phyloP scores from a whole-genome alignment of 768 basidiomycete species.

The Mycena galopus region DNA sequence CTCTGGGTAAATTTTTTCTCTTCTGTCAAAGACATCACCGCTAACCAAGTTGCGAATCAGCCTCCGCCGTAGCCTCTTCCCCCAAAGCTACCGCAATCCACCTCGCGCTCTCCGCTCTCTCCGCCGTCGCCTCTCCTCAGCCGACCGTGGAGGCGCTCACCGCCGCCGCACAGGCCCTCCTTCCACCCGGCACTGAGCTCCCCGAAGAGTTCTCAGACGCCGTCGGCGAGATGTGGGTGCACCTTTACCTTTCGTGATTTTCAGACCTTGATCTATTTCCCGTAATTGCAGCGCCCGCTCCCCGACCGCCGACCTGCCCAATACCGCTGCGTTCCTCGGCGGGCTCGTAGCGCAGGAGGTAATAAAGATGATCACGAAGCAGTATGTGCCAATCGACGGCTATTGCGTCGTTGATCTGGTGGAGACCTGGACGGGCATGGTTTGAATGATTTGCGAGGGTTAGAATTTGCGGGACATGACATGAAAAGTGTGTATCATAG shows the following conservation, averaged over 20 bases:
- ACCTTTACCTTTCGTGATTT: constrained; percentile 1
- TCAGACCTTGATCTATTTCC: background rate
- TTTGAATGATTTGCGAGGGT: constrained; percentile 39
- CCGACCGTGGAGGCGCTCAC: constrained; percentile 68
- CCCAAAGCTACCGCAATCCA: constrained; percentile 78
- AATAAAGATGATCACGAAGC: constrained; percentile 96
- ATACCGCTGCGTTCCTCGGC: constrained; percentile 93
- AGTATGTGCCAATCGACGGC: constrained; percentile 93
- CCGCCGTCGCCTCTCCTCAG: constrained; percentile 44
- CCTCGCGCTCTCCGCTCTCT: constrained; percentile 78
- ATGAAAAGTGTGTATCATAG: constrained; percentile 12
- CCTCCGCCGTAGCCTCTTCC: constrained; percentile 50
- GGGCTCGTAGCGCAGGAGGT: constrained; percentile 96
- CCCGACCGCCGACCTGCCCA: constrained; percentile 89
- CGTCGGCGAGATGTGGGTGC: constrained; percentile 85
- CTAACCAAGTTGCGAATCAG: constrained; percentile 46
- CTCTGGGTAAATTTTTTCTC: constrained; percentile 56
- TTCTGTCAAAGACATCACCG: constrained; percentile 14
- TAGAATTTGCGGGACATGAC: background rate
- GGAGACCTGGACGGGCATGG: constrained; percentile 80
- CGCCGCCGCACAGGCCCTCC: constrained; percentile 60
- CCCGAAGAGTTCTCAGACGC: constrained; percentile 70
- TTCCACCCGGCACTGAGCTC: constrained; percentile 64
- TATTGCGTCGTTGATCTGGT: constrained; percentile 89
- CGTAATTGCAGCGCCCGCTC: constrained; percentile 73